Percentiles rank a stretch among this genome's conserved stretches.
Conservation (phyloP, 2,329 filamentous ascomycete genomes). For the Xylaria arbuscula region DNA sequence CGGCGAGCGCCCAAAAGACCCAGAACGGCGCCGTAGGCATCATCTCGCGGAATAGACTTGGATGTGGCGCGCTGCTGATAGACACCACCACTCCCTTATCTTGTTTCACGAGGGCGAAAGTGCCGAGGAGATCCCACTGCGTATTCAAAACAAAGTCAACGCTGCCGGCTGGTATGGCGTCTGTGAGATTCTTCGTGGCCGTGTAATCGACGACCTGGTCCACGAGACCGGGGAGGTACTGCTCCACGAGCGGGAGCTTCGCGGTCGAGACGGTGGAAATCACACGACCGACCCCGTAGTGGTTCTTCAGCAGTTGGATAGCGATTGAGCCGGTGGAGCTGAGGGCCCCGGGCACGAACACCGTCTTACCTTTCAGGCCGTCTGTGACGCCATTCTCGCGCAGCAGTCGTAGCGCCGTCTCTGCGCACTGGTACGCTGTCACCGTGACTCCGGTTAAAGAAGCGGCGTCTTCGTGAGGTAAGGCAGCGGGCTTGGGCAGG, state of each 20-base stretch:
- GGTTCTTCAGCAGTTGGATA: constrained; percentile 62
- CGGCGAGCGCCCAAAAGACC: constrained; percentile 45
- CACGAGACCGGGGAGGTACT: constrained; percentile 56
- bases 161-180: constrained; percentile 54
- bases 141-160: constrained; percentile 66
- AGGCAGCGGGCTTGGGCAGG: constrained; percentile 47
- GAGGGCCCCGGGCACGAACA: constrained; percentile 63
- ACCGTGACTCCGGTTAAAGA: constrained; percentile 51
- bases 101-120: constrained; percentile 55
- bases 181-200: constrained; percentile 52
- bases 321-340: constrained; percentile 60
- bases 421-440: constrained; percentile 59
- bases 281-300: constrained; percentile 59
- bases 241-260: constrained; percentile 60
- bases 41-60: constrained; percentile 46
- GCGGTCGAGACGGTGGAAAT: constrained; percentile 64
- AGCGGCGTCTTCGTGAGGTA: constrained; percentile 53
- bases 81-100: constrained; percentile 55
- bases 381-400: constrained; percentile 47
- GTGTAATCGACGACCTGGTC: constrained; percentile 65
- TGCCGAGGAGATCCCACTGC: constrained; percentile 53
- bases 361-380: constrained; percentile 61
- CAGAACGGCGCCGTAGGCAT: constrained; percentile 53
- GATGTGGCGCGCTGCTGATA: constrained; percentile 54
- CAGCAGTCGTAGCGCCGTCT: constrained; percentile 53